These are phyloP conservation scores for Ephemerocybe angulata DNA, from an alignment of 768 basidiomycete species.

Conservation along the genomic window DNA sequence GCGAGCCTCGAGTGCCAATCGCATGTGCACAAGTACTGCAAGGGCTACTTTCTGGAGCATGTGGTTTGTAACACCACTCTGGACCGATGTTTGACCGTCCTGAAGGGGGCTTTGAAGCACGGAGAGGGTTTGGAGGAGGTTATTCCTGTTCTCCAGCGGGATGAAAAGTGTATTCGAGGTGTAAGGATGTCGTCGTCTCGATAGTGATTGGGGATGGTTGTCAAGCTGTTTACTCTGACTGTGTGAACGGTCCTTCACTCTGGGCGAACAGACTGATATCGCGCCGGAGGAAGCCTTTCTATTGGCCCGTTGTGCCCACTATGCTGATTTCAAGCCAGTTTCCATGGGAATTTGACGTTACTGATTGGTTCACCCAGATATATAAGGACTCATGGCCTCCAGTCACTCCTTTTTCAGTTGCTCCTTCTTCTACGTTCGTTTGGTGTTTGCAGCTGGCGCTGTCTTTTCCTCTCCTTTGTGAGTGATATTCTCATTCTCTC, in stretches of 20 bases:
- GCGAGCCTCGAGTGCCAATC: too few species aligned
- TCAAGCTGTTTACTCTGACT: neutral
- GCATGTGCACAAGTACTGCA: too few species aligned
- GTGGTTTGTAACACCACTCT: too few species aligned
- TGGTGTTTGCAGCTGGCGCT: slow-evolving; percentile 9
- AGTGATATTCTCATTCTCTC: slow-evolving; percentile 12
- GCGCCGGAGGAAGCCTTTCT: neutral
- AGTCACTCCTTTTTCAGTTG: neutral
- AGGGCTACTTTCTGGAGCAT: too few species aligned
- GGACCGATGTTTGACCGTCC: too few species aligned
- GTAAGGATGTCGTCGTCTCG: too few species aligned
- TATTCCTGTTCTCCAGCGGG: too few species aligned
- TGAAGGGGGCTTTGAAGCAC: too few species aligned
- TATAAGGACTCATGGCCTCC: neutral
- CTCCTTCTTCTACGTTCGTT: neutral
- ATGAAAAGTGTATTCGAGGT: too few species aligned
- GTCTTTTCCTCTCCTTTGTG: slow-evolving; percentile 26
- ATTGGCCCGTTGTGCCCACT: neutral
- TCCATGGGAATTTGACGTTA: slow-evolving; percentile 9
- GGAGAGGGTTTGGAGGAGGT: too few species aligned
- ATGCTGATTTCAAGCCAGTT: neutral
- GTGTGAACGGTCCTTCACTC: too few species aligned
- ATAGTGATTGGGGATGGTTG: neutral
- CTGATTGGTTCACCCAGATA: neutral
- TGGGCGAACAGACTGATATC: too few species aligned